Evolutionary conservation across 2,329 filamentous ascomycete genomes (phyloP).

Genomic region (Fusarium subtropicale): DNA sequence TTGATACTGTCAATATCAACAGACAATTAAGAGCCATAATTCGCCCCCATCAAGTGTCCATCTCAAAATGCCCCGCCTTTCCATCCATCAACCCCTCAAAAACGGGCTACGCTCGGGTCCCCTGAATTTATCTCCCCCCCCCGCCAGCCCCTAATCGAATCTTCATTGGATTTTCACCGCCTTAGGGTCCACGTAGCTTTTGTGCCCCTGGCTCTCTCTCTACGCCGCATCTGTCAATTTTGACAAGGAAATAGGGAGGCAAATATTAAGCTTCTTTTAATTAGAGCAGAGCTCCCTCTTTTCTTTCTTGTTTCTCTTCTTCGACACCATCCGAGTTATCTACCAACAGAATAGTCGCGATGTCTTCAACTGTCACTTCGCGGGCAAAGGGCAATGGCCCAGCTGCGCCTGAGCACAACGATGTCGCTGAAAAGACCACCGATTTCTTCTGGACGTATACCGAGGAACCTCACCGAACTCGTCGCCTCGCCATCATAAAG

Average conservation of each 20-base stretch:
- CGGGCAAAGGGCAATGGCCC: slow-evolving; percentile 46
- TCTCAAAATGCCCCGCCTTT: slow-evolving; percentile 35
- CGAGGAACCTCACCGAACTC: slow-evolving; percentile 93
- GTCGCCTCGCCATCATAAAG: slow-evolving; percentile 95
- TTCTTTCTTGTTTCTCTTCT: not conserved
- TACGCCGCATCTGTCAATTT: slow-evolving; percentile 16
- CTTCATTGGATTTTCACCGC: slow-evolving; percentile 43
- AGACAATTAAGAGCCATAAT: slow-evolving; percentile 20
- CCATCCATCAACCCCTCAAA: slow-evolving; percentile 43
- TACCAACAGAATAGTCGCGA: slow-evolving; percentile 21
- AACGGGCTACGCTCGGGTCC: slow-evolving; percentile 25
- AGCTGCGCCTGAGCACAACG: slow-evolving; percentile 24
- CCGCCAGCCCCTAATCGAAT: slow-evolving; percentile 29
- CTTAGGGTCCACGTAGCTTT: slow-evolving; percentile 42
- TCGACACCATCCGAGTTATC: not conserved
- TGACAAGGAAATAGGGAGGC: slow-evolving; percentile 19
- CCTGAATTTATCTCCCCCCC: slow-evolving; percentile 29
- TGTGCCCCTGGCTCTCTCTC: slow-evolving; percentile 17
- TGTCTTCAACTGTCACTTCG: slow-evolving; percentile 53
- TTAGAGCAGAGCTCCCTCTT: slow-evolving; percentile 1
- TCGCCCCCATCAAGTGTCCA: slow-evolving; percentile 35
- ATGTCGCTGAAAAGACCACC: slow-evolving; percentile 49
- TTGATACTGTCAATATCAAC: not conserved
- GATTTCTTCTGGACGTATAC: slow-evolving; percentile 99
- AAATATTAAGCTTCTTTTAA: slow-evolving; percentile 36